These are phyloP conservation scores for Nakaseomyces glabratus DNA, from an alignment of 1,139 yeast species.

Conservation along the genomic window DNA sequence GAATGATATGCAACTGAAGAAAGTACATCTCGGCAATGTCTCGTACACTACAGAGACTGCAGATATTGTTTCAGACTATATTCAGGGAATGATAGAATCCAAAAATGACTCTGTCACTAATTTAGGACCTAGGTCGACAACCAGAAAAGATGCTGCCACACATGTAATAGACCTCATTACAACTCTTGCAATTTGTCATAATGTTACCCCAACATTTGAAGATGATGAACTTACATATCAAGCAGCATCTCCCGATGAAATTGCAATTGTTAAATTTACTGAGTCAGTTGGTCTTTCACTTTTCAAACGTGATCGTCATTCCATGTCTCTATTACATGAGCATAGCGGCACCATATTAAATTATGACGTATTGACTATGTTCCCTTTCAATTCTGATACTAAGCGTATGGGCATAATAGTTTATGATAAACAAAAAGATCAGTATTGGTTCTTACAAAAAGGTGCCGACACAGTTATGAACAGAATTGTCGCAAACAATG, in stretches of 20 bases:
- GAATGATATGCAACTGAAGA: constrained; percentile 95
- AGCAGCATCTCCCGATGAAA: constrained; percentile 98
- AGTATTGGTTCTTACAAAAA: constrained; percentile 76
- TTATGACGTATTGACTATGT: constrained; percentile 68
- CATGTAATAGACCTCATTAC: constrained; percentile 72
- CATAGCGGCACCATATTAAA: constrained; percentile 45
- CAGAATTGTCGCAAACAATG: constrained; percentile 72
- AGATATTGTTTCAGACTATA: constrained; percentile 75
- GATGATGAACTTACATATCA: constrained; percentile 68
- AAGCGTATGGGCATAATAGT: constrained; percentile 94
- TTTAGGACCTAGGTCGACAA: constrained; percentile 31
- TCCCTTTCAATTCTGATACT: constrained; percentile 92
- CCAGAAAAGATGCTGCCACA: constrained; percentile 58
- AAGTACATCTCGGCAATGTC: constrained; percentile 84
- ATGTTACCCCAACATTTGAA: constrained; percentile 82
- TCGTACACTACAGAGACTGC: constrained; percentile 87
- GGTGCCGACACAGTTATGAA: constrained; percentile 98
- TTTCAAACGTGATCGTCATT: constrained; percentile 69
- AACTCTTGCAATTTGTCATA: constrained; percentile 87
- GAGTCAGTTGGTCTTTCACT: constrained; percentile 76
- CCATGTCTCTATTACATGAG: constrained; percentile 58
- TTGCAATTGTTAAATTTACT: constrained; percentile 91
- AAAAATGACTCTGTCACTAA: constrained; percentile 12
- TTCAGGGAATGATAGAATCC: constrained; percentile 31
- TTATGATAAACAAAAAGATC: constrained; percentile 52